Conservation (phyloP, 495 filamentous ascomycete species). For the Patellaria atrata region DNA sequence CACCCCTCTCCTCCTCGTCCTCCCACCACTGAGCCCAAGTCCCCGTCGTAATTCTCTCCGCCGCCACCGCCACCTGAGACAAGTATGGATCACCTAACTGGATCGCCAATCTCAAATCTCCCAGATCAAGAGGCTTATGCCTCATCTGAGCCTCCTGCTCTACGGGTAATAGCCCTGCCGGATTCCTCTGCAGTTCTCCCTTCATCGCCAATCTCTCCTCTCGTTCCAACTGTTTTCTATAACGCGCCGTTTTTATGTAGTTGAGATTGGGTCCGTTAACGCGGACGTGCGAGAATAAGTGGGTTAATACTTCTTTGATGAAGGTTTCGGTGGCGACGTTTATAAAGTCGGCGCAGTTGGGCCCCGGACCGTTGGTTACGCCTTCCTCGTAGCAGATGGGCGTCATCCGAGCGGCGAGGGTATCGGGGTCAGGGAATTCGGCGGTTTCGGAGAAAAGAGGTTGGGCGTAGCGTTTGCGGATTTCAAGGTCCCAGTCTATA, state of each 20-base stretch:
- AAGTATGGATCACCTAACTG: constrained; percentile 59
- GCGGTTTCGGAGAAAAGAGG: constrained; percentile 77
- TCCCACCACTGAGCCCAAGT: constrained; percentile 64
- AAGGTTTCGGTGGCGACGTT: constrained; percentile 81
- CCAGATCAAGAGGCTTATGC: constrained; percentile 54
- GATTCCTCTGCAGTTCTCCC: constrained; percentile 51
- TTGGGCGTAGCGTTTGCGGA: constrained; percentile 79
- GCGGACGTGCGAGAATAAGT: constrained; percentile 62
- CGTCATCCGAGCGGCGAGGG: constrained; percentile 72
- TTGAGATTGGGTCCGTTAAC: constrained; percentile 61
- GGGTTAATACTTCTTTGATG: constrained; percentile 74
- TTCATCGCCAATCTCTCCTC: constrained; percentile 55
- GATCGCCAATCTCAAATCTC: constrained; percentile 63
- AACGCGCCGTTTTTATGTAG: constrained; percentile 67
- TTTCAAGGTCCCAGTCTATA: constrained; percentile 47
- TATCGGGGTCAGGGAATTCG: constrained; percentile 75
- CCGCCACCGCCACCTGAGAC: constrained; percentile 60
- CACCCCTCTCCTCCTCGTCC: constrained; percentile 35
- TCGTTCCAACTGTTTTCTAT: constrained; percentile 51
- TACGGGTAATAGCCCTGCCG: constrained; percentile 61
- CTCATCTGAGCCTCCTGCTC: constrained; percentile 55
- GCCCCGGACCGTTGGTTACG: constrained; percentile 53
- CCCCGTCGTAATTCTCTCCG: constrained; percentile 52
- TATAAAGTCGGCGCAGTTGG: constrained; percentile 71
- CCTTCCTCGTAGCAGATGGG: constrained; percentile 92